phyloP scores from a whole-genome alignment of 352 stramenopile genomes.

The Globisporangium iwayamae region DNA sequence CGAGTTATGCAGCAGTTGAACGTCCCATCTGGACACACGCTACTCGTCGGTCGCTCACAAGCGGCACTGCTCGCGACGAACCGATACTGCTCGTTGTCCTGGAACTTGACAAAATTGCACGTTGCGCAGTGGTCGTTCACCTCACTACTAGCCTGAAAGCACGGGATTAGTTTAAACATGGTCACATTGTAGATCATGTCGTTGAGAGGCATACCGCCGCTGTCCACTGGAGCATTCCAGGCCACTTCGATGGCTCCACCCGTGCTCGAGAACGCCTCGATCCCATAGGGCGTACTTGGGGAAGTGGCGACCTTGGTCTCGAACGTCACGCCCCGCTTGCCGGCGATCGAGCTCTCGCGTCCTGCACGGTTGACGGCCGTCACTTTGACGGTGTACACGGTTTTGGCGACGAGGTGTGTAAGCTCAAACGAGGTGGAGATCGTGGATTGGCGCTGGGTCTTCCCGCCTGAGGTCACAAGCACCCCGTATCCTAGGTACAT shows the following conservation, averaged over 20 bases:
- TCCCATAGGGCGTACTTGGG: constrained; percentile 31
- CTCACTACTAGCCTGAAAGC: constrained; percentile 20
- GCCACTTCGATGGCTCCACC: constrained; percentile 50
- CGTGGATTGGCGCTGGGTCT: constrained; percentile 13
- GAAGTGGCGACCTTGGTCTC: constrained; percentile 23
- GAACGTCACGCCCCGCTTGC: constrained; percentile 31
- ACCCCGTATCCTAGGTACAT: constrained; percentile 22
- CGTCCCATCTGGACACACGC: constrained; percentile 34
- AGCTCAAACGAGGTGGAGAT: constrained; percentile 21
- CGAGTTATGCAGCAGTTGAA: constrained; percentile 38
- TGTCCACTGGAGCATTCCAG: constrained; percentile 41
- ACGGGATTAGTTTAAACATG: constrained; percentile 28
- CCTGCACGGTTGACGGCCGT: constrained; percentile 30
- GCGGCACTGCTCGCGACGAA: constrained; percentile 1
- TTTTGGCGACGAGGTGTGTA: constrained; percentile 28
- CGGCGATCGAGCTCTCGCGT: constrained; percentile 21
- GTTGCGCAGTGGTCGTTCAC: constrained; percentile 17
- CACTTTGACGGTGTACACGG: constrained; percentile 51
- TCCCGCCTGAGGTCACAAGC: constrained; percentile 17
- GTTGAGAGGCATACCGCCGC: constrained; percentile 27
- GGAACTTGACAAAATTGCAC: constrained; percentile 30
- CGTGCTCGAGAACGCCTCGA: constrained; percentile 26
- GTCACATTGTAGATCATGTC: constrained; percentile 47
- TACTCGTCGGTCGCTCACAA: constrained; percentile 21
- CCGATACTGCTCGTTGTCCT: constrained; percentile 24